Base-by-base conservation (phyloP, 2,329 filamentous ascomycete genomes). In the Aspergillus calidoustus region DNA sequence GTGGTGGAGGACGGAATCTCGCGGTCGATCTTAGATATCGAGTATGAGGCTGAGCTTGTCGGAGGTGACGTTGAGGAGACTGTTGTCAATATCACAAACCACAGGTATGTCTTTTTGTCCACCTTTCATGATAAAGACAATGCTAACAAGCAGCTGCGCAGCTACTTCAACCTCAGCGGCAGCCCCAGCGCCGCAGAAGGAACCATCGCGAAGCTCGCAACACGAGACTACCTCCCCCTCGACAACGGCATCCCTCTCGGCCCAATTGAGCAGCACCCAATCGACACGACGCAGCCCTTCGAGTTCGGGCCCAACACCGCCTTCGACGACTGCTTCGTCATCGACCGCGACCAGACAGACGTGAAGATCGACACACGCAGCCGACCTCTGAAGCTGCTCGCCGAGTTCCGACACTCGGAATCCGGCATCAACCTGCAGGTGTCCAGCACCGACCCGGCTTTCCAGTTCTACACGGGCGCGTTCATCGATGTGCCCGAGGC, bases 381-480 rank as follows among this genome's bases (percentile, higher is more conserved):
- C 2, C 76, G 79, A 60, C 86, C 90, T 1, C 82, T 97, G 44
- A 84, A 82, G 60, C 87, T 85, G 62, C 86, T 94, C 50, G 86
- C 91, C 50, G 81, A 86, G 25, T 91, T 95, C 61, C 86, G 85
- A 76, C 92, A 97, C 76, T 87, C 92, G 6, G 82, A 82, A 54
- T 90, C 88, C 30, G 87, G 87, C 65, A 84, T 97, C 67, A 90
- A 96, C 74, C 87, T 98, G 54, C 91, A 97, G 77, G 90, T 97
- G 6, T 82, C 88, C 71, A 95, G 91, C 81, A 98, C 94, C 0
- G 94, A 98, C 82, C 95, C 95, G 0, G 91, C 92, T 0, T 98
- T 97, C 83, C 94, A 98, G 77, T 96, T 97, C 80, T 98, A 98
- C 80, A 96, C 93, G 0, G 95, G 94, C 66, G 89, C 91, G 73